A percentile compares a stretch with the other conserved stretches of the same genome.
These are phyloP conservation scores for Phialocephala subalpina DNA, from an alignment of 2,329 filamentous ascomycete genomes.

Conservation along the genomic window DNA sequence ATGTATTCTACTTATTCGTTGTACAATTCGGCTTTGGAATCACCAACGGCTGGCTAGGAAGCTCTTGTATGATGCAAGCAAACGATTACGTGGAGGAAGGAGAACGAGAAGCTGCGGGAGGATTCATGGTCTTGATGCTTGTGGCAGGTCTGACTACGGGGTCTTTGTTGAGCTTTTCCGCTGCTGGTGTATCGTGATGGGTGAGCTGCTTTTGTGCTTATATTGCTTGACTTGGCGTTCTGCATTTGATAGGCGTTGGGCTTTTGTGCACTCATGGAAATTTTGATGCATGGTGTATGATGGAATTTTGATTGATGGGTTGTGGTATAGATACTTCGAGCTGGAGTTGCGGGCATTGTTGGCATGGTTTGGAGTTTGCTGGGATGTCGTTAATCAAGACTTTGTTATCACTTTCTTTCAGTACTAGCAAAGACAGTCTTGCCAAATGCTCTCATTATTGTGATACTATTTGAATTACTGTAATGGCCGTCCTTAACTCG, in stretches of 20 bases:
- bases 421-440: neutral
- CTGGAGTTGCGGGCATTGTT: neutral
- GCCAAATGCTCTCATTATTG: no score
- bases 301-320: neutral
- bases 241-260: neutral
- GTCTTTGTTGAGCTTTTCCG: slow-evolving; percentile 88
- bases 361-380: neutral
- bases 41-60: slow-evolving; percentile 87
- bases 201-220: neutral
- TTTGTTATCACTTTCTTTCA: no score
- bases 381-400: neutral
- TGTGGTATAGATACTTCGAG: no score
- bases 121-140: slow-evolving; percentile 93
- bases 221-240: slow-evolving; percentile 13
- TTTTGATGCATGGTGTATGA: neutral
- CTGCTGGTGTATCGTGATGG: slow-evolving; percentile 49
- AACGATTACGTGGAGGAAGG: slow-evolving; percentile 81
- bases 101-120: slow-evolving; percentile 88
- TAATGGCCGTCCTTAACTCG: no score
- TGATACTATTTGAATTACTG: no score
- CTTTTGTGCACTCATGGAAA: neutral
- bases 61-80: slow-evolving; percentile 91
- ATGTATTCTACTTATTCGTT: slow-evolving; percentile 85
- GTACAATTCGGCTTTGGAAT: slow-evolving; percentile 87
- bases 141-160: slow-evolving; percentile 83